A percentile compares a stretch with the other conserved stretches of the same genome.
These are phyloP conservation scores for Acanthamoeba rhysodes DNA, from an alignment of 208 protist genomes.

Conservation along the genomic window DNA sequence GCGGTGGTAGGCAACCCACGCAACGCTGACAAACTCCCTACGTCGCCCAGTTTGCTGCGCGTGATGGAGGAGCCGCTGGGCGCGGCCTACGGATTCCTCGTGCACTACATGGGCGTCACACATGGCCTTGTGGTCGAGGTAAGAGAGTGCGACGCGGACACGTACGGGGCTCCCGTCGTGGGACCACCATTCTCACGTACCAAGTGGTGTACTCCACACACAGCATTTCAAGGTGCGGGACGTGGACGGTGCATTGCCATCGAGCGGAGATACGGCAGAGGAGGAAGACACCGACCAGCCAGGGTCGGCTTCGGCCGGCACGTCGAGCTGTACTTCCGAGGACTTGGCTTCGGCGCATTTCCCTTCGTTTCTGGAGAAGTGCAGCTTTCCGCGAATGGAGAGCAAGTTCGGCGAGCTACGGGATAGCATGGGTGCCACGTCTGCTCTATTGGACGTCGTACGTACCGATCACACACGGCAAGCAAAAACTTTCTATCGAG, in stretches of 20 bases:
- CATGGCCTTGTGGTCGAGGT: constrained; percentile 17
- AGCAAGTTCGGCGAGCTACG: constrained; percentile 10
- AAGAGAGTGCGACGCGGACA: too few species aligned
- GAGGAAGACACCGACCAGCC: background rate
- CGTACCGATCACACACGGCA: background rate
- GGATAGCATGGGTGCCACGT: background rate
- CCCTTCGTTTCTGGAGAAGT: background rate
- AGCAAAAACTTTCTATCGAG: too few species aligned
- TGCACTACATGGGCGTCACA: constrained; percentile 8
- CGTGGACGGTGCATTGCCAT: background rate
- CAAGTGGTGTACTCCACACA: background rate
- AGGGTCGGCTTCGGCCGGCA: background rate
- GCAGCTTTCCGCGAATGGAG: constrained; percentile 23
- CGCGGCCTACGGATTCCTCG: background rate
- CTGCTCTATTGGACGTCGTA: background rate
- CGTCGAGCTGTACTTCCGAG: background rate
- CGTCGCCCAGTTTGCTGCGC: background rate
- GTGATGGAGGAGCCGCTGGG: constrained; percentile 46
- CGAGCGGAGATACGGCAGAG: background rate
- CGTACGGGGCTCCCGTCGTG: background rate
- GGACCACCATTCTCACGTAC: background rate
- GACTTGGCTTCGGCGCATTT: background rate
- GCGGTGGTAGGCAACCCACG: background rate
- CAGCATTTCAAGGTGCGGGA: background rate
- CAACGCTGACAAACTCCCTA: background rate